Conservation (phyloP, 163 green algal species). For the Chlorella variabilis region DNA sequence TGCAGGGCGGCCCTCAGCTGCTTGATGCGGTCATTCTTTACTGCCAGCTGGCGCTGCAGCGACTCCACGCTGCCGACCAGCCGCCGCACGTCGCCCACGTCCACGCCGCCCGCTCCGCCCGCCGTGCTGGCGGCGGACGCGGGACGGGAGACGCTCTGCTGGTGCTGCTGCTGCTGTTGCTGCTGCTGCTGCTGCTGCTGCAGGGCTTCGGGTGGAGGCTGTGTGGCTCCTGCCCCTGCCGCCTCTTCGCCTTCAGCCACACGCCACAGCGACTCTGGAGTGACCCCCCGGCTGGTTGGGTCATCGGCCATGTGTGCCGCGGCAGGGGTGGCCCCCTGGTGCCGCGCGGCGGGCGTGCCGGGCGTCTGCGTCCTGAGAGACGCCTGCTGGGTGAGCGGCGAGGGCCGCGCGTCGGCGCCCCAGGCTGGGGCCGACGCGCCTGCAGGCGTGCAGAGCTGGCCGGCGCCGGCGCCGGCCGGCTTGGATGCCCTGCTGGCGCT, state of each 20-base stretch:
- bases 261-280: neutral
- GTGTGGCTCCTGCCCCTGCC: neutral
- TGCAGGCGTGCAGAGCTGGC: neutral
- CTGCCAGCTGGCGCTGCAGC: conserved; percentile 32
- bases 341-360: neutral
- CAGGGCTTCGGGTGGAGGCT: neutral
- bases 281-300: neutral
- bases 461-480: neutral
- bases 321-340: neutral
- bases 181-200: conserved; percentile 9
- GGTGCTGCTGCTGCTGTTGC: neutral
- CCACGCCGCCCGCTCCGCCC: neutral
- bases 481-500: neutral
- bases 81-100: conserved; percentile 16
- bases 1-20: conserved; percentile 19
- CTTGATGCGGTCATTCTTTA: conserved; percentile 38
- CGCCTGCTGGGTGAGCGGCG: conserved; percentile 6
- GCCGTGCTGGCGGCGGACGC: neutral
- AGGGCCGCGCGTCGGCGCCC: neutral
- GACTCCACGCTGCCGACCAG: conserved; percentile 24
- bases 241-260: neutral
- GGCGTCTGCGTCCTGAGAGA: conserved; percentile 6
- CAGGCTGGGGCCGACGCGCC: neutral
- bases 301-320: conserved; percentile 14
- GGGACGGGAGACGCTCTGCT: neutral